phyloP scores from a whole-genome alignment of 2,329 filamentous ascomycete species.

The Geoglossum cookeanum region DNA sequence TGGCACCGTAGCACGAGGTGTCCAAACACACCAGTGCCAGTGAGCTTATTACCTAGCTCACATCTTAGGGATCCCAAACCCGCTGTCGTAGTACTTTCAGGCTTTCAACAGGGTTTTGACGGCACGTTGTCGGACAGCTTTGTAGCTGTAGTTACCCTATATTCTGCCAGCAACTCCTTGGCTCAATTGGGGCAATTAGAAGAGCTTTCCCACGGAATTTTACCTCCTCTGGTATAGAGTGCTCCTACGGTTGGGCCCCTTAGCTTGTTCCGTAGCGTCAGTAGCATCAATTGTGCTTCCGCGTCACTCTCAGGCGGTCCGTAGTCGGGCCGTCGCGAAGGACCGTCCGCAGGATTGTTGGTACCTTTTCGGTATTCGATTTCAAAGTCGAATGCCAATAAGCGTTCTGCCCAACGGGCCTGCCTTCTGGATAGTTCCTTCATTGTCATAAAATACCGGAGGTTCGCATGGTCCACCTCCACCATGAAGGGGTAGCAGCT shows the following conservation, averaged over 20 bases:
- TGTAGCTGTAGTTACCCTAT: too few species aligned
- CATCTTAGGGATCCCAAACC: too few species aligned
- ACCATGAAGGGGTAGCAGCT: constrained; percentile 7
- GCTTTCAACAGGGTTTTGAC: neutral
- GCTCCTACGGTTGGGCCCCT: neutral
- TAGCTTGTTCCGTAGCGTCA: neutral
- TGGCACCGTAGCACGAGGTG: neutral
- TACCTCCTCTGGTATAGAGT: too few species aligned
- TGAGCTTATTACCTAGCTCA: too few species aligned
- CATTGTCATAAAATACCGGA: constrained; percentile 13
- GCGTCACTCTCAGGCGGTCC: neutral
- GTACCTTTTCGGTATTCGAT: constrained; percentile 7
- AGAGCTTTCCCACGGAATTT: neutral
- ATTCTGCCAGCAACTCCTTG: neutral
- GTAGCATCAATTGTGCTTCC: neutral
- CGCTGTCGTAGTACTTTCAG: neutral
- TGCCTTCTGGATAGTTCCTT: constrained; percentile 13
- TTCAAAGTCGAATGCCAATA: constrained; percentile 11
- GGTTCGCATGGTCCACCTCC: constrained; percentile 14
- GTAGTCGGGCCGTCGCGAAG: neutral
- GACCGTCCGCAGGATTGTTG: neutral
- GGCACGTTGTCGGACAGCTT: too few species aligned
- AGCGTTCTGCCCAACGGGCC: constrained; percentile 11
- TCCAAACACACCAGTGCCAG: neutral
- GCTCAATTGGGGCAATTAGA: neutral